Base-by-base conservation (phyloP, 78 protist genomes). In the Parvularia atlantis region DNA sequence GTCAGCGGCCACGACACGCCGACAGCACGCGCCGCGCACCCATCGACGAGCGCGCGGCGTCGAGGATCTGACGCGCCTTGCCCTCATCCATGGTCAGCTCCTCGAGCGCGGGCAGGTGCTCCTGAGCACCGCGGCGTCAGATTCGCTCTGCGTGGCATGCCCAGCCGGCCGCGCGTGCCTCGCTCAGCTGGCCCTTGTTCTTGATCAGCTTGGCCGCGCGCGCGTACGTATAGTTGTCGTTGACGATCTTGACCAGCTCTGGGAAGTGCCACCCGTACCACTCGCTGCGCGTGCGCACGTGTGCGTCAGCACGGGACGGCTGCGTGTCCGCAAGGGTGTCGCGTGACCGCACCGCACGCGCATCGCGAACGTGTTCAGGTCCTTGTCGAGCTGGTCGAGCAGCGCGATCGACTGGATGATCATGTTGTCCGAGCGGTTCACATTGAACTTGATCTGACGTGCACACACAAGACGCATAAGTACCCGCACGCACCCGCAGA, bases 261-360 rank as follows among this genome's bases (percentile, higher is more conserved):
- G 99, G 99, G 91, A 98, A 98, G 73, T 93, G 98, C 93, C 98
- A 94, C 43, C 87, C 62, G 72, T 97, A 95, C 99, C 99, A 98
- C 80, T 98, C 99, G 31, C 91, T 73, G 36, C 36, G 28, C n/a
- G n/a, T n/a, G n/a, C n/a, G n/a, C n/a, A n/a, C n/a, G n/a, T n/a
- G n/a, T n/a, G n/a, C n/a, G n/a, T n/a, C n/a, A n/a, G n/a, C n/a
- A n/a, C n/a, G n/a, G n/a, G n/a, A n/a, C n/a, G n/a, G n/a, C n/a
- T n/a, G n/a, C n/a, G n/a, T n/a, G n/a, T n/a, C n/a, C n/a, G n/a
- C n/a, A n/a, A n/a, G n/a, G n/a, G n/a, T n/a, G n/a, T n/a, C n/a
- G n/a, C n/a, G n/a, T n/a, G n/a, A n/a, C n/a, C 63, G 26, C n/a
- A 68, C 81, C 69, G 39, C 28, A 79, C 48, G 50, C 99, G 80